These are phyloP conservation scores for Curvularia eragrostidis DNA, from an alignment of 2,329 filamentous ascomycete genomes.

Conservation along the genomic window DNA sequence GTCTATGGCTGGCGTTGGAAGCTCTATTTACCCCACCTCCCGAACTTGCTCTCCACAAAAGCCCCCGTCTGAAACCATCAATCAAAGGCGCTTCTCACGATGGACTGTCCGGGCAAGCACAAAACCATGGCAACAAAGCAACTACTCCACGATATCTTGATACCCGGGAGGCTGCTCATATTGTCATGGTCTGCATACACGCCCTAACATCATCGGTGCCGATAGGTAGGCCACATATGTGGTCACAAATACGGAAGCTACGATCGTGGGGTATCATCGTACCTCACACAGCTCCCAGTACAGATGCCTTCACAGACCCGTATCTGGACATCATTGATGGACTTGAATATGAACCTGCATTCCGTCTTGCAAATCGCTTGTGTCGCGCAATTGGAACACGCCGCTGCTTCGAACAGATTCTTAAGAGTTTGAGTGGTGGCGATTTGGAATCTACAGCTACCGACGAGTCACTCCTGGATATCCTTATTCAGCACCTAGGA, in stretches of 20 bases:
- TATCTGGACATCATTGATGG: constrained; percentile 50
- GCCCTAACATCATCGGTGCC: constrained; percentile 48
- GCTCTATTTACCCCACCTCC: constrained; percentile 47
- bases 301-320: constrained; percentile 38
- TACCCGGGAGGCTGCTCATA: constrained; percentile 49
- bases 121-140: background rate
- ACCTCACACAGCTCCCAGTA: constrained; percentile 26
- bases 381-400: constrained; percentile 58
- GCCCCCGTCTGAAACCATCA: constrained; percentile 27
- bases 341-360: constrained; percentile 60
- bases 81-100: constrained; percentile 20
- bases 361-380: constrained; percentile 59
- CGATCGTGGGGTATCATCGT: constrained; percentile 48
- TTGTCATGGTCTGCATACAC: constrained; percentile 52
- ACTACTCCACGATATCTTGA: constrained; percentile 31
- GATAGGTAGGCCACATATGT: constrained; percentile 39
- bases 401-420: constrained; percentile 58
- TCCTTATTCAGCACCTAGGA: constrained; percentile 36
- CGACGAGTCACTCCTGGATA: constrained; percentile 19
- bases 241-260: constrained; percentile 48
- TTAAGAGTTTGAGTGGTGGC: constrained; percentile 35
- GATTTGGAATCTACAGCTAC: background rate
- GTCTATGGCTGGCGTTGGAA: constrained; percentile 42
- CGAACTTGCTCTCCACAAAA: constrained; percentile 37
- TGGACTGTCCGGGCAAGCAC: background rate